Percentiles rank a stretch among this genome's conserved stretches.
These are phyloP conservation scores for Cryptosporidium tyzzeri DNA, from an alignment of 169 alveolate genomes.

Conservation along the genomic window DNA sequence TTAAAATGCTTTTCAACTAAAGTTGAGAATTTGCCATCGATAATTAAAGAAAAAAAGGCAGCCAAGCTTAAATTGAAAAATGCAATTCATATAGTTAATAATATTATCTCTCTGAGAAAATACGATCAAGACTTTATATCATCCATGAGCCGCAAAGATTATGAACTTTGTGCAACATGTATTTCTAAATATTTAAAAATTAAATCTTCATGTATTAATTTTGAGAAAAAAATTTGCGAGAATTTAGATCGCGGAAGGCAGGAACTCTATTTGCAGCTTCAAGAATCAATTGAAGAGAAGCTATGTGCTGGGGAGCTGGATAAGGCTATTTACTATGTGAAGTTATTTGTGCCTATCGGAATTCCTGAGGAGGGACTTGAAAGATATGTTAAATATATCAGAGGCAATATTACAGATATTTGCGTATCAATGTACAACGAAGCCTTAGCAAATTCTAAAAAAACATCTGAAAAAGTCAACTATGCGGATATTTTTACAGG, in stretches of 20 bases:
- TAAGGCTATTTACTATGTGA: conserved; percentile 19
- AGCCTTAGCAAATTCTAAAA: conserved; percentile 36
- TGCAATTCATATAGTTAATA: conserved; percentile 41
- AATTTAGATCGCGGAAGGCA: conserved; percentile 43
- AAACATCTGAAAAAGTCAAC: conserved; percentile 12
- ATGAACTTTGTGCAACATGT: conserved; percentile 12
- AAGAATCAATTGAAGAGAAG: conserved; percentile 11
- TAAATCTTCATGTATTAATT: conserved; percentile 51
- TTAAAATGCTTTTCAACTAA: conserved; percentile 25
- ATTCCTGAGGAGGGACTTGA: conserved; percentile 54
- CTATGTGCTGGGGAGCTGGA: conserved; percentile 30
- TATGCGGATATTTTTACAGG: conserved; percentile 55
- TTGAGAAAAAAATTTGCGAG: conserved; percentile 36
- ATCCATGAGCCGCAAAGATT: conserved; percentile 15
- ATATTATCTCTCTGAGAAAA: conserved; percentile 38
- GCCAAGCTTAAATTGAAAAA: conserved; percentile 16
- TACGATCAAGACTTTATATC: conserved; percentile 31
- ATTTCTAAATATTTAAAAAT: conserved; percentile 31
- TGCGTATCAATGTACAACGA: conserved; percentile 54
- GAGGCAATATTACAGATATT: conserved; percentile 45
- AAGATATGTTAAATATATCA: conserved; percentile 41
- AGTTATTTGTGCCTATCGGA: conserved; percentile 58
- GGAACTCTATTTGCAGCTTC: conserved; percentile 7
- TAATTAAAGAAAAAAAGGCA: conserved; percentile 2
- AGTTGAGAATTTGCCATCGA: conserved; percentile 58